phyloP scores from a whole-genome alignment of 257 asterid species.

The Nicotiana knightiana region DNA sequence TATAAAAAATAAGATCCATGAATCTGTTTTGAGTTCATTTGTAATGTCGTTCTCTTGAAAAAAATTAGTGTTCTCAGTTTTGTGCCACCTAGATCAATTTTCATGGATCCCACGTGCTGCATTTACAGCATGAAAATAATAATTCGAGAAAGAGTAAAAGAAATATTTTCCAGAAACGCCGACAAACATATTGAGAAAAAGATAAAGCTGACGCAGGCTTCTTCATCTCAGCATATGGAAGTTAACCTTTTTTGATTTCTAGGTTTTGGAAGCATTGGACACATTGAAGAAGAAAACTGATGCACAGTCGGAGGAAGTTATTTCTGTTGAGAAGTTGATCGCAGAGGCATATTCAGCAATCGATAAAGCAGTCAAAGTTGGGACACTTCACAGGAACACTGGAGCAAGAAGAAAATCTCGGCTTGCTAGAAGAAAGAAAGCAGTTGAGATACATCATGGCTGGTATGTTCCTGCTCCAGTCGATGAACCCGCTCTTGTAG shows the following conservation, averaged over 20 bases:
- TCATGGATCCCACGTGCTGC: neutral
- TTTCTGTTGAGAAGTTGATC: slow-evolving; percentile 64
- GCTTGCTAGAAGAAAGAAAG: slow-evolving; percentile 86
- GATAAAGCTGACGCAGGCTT: neutral
- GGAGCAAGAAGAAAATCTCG: slow-evolving; percentile 97
- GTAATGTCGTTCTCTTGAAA: neutral
- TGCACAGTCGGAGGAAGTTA: slow-evolving; percentile 66
- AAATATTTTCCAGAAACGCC: neutral
- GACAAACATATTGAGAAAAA: neutral
- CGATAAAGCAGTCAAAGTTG: slow-evolving; percentile 75
- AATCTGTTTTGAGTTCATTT: neutral
- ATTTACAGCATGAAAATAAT: neutral
- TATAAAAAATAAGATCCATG: neutral
- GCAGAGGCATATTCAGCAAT: slow-evolving; percentile 89
- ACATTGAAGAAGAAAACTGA: slow-evolving; percentile 58
- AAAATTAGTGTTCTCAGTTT: neutral
- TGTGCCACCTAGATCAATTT: neutral
- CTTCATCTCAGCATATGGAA: neutral
- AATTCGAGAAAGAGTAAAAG: neutral
- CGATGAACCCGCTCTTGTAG: slow-evolving; percentile 18
- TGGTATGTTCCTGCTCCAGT: slow-evolving; percentile 69
- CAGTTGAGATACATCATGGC: slow-evolving; percentile 75
- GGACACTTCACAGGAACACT: slow-evolving; percentile 80
- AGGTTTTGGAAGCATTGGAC: slow-evolving; percentile 83
- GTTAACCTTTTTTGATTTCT: neutral